These are phyloP conservation scores for Geotrichum ghanense DNA, from an alignment of 805 yeast species.

Conservation along the genomic window DNA sequence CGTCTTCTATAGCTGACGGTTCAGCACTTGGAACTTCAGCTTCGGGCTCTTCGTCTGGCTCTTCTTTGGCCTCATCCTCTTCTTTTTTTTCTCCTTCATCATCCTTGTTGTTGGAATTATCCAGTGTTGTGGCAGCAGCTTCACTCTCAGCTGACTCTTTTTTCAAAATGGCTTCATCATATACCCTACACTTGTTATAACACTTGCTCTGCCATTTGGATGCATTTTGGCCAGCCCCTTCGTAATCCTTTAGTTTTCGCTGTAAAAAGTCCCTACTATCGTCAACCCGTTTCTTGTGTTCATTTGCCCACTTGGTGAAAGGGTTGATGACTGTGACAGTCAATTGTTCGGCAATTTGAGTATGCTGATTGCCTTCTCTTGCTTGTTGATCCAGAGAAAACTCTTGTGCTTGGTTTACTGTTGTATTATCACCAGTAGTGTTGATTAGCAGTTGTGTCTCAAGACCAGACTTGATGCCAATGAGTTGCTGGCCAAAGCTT, in stretches of 20 bases:
- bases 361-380: constrained; percentile 43
- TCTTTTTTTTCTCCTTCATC: constrained; percentile 5
- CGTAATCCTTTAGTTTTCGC: constrained; percentile 38
- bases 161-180: constrained; percentile 37
- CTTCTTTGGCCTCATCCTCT: constrained; percentile 5
- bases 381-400: constrained; percentile 41
- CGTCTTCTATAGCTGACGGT: constrained; percentile 1
- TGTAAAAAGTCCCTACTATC: constrained; percentile 41
- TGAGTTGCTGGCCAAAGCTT: constrained; percentile 9
- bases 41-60: not conserved
- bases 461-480: constrained; percentile 26
- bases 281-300: constrained; percentile 51
- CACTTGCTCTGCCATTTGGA: constrained; percentile 44
- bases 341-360: constrained; percentile 47
- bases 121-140: constrained; percentile 21
- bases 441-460: constrained; percentile 24
- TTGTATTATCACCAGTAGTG: constrained; percentile 44
- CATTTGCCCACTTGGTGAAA: constrained; percentile 56
- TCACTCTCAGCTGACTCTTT: constrained; percentile 1
- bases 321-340: constrained; percentile 50
- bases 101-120: constrained; percentile 11
- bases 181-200: constrained; percentile 56
- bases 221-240: constrained; percentile 34
- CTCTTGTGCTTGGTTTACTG: constrained; percentile 45
- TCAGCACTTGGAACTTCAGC: constrained; percentile 6